Evolutionary conservation across 2,329 filamentous ascomycete genomes (phyloP).

Genomic region (Diaporthe citriasiana): DNA sequence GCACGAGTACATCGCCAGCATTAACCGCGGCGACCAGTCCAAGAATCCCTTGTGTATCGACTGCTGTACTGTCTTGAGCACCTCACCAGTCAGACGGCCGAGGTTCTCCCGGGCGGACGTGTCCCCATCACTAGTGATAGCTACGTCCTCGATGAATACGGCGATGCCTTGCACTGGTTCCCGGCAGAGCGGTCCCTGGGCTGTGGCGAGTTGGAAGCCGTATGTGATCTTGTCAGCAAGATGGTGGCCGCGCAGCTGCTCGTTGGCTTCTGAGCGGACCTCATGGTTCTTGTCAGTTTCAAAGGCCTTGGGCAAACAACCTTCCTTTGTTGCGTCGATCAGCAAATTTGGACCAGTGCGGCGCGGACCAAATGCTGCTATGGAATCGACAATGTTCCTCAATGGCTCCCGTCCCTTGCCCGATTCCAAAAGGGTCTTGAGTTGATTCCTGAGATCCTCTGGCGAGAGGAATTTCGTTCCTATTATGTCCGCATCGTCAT

Average conservation of each 20-base stretch:
- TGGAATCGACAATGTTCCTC: slow-evolving; percentile 82
- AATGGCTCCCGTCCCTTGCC: slow-evolving; percentile 83
- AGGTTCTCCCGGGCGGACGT: slow-evolving; percentile 74
- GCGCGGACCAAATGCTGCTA: slow-evolving; percentile 90
- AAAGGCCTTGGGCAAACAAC: slow-evolving; percentile 81
- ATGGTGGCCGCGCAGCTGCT: slow-evolving; percentile 72
- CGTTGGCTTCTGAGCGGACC: slow-evolving; percentile 57
- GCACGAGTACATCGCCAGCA: slow-evolving; percentile 97
- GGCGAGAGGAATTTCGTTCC: slow-evolving; percentile 75
- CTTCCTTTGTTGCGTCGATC: slow-evolving; percentile 82
- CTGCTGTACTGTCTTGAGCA: slow-evolving; percentile 89
- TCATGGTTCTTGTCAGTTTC: slow-evolving; percentile 52
- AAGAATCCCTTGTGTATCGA: slow-evolving; percentile 89
- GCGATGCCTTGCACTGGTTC: slow-evolving; percentile 95
- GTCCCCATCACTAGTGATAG: slow-evolving; percentile 67
- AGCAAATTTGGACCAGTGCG: slow-evolving; percentile 90
- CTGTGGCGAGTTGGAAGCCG: slow-evolving; percentile 92
- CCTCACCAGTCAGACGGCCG: slow-evolving; percentile 89
- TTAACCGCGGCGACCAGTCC: slow-evolving; percentile 95
- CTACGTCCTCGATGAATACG: slow-evolving; percentile 87
- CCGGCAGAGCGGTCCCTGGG: slow-evolving; percentile 90
- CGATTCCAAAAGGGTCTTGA: slow-evolving; percentile 77
- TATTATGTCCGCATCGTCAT: slow-evolving; percentile 69
- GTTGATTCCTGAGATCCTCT: slow-evolving; percentile 82
- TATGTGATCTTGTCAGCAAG: slow-evolving; percentile 93